Conservation (phyloP, 495 filamentous ascomycete species). For the Penicillium mononematosum region DNA sequence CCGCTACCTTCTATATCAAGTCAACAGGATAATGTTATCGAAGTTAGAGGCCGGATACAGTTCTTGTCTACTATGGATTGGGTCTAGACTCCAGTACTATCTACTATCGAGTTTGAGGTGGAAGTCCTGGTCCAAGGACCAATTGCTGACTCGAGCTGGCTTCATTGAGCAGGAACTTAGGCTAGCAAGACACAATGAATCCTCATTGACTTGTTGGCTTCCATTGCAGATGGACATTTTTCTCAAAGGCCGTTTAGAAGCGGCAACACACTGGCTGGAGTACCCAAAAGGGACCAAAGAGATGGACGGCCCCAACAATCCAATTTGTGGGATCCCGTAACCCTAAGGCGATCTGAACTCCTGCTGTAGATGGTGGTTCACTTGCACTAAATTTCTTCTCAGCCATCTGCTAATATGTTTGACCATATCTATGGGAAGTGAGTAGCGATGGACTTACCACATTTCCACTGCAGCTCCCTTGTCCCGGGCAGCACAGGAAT, state of each 20-base stretch:
- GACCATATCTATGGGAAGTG: background rate
- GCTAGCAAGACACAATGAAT: background rate
- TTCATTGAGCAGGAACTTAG: background rate
- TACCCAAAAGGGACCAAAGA: background rate
- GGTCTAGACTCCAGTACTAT: background rate
- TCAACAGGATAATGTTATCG: background rate
- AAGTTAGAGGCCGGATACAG: background rate
- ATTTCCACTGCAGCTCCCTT: slow-evolving; percentile 7
- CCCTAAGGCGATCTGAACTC: background rate
- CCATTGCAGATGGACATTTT: background rate
- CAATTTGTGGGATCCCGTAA: background rate
- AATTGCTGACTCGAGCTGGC: background rate
- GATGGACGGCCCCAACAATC: no score
- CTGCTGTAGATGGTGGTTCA: background rate
- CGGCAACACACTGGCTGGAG: background rate
- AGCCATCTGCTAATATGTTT: background rate
- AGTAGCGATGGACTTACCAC: background rate
- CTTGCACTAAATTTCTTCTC: background rate
- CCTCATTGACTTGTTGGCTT: background rate
- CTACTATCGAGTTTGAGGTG: background rate
- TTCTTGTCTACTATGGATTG: background rate
- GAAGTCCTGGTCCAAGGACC: background rate
- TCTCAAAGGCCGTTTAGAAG: background rate
- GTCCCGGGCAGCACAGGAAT: slow-evolving; percentile 10
- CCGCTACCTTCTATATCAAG: background rate